Base-by-base conservation (phyloP, 768 basidiomycete species). In the Agaricus blazei region DNA sequence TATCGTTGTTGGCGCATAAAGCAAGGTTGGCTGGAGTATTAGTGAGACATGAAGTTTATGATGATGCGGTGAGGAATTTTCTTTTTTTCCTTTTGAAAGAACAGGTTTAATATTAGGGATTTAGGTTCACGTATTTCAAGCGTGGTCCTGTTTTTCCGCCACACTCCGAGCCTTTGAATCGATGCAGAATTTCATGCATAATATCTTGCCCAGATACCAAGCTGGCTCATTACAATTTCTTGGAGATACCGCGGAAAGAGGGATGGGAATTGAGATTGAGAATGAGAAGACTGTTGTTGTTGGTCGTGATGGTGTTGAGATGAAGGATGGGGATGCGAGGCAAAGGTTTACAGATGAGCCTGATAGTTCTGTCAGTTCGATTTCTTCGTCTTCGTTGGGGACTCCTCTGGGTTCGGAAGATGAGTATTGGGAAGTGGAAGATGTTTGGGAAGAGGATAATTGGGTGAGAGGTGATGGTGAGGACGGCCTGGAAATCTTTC, bases 101-200 rank as follows among this genome's bases (percentile, higher is more conserved):
- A 28, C 7, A 19, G 40, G 14, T 51, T 27, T 37, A 28, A 43
- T 8, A 34, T 27, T 14, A 19, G 51, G 43, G 53, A 26, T 46
- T 14, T 61, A 91, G 89, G 80, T 93, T 11, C 94, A 98, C 62
- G 90, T 96, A 11, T 98, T 98, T 67, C 94, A 96, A 66, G 77
- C 84, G 14, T 90, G 91, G 62, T 89, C 91, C 0, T 96, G 92
- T 68, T 75, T 91, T 23, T 76, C 82, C 8, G 75, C 81, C 3
- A 70, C 87, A 27, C 77, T 71, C n/a, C 79, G 79, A 43, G 83
- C 90, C 3, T 90, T 89, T 67, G 60, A 77, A 48, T 86, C 87
- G 4, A 88, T 87, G 68, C 78, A 80, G 29, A 76, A 83, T 56
- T 93, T 91, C 65, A 83, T 88, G 31, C 76, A 78, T 45, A 72